phyloP scores from a whole-genome alignment of 2,329 filamentous ascomycete genomes.

The Colletotrichum salicis region DNA sequence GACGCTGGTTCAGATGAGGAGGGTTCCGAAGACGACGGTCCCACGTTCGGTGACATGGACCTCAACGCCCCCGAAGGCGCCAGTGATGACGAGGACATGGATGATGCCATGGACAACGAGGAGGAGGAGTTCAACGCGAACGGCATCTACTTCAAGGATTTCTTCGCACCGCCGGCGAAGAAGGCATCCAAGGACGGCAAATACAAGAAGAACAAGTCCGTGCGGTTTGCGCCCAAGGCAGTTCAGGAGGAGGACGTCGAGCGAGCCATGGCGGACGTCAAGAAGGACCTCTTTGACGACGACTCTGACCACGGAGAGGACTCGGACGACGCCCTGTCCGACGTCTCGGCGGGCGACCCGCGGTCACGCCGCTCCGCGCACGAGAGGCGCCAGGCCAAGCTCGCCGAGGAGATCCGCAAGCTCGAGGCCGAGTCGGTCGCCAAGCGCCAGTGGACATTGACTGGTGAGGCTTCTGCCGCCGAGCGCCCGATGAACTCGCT shows the following conservation, averaged over 20 bases:
- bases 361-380: slow-evolving; percentile 84
- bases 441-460: slow-evolving; percentile 89
- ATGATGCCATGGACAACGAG: slow-evolving; percentile 66
- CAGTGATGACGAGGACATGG: slow-evolving; percentile 70
- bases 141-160: slow-evolving; percentile 89
- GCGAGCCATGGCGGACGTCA: slow-evolving; percentile 86
- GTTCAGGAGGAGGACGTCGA: slow-evolving; percentile 76
- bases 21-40: slow-evolving; percentile 77
- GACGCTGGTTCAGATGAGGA: slow-evolving; percentile 50
- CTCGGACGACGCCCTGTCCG: slow-evolving; percentile 72
- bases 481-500: slow-evolving; percentile 92
- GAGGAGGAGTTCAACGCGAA: slow-evolving; percentile 77
- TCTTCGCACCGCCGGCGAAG: slow-evolving; percentile 86
- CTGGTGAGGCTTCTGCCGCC: slow-evolving; percentile 84
- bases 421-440: slow-evolving; percentile 90
- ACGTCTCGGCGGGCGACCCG: slow-evolving; percentile 75
- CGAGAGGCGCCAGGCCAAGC: slow-evolving; percentile 85
- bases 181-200: slow-evolving; percentile 64
- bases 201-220: slow-evolving; percentile 54
- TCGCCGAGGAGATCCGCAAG: slow-evolving; percentile 89
- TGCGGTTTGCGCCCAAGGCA: slow-evolving; percentile 51
- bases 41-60: slow-evolving; percentile 84
- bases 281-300: slow-evolving; percentile 90
- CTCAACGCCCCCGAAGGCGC: slow-evolving; percentile 78
- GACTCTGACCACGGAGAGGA: slow-evolving; percentile 69